Percentiles rank a stretch among this genome's conserved stretches.
phyloP scores from a whole-genome alignment of 306 rosid genomes.

The Vachellia pachyceras region DNA sequence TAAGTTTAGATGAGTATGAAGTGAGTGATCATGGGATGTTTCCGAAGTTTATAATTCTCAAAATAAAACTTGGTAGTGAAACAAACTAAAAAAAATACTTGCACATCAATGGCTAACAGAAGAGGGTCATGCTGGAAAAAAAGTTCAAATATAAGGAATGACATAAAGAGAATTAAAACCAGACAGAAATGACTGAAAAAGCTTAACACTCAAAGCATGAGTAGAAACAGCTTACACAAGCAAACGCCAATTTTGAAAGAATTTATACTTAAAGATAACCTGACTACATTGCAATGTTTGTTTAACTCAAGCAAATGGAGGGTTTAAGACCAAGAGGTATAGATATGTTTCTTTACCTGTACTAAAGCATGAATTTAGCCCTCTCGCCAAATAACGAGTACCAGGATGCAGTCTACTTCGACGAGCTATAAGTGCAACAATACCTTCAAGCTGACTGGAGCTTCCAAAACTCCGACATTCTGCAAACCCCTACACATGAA shows the following conservation, averaged over 20 bases:
- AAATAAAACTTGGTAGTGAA: not conserved
- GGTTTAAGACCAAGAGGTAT: conserved; percentile 20
- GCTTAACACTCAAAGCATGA: conserved; percentile 22
- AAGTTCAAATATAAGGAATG: not conserved
- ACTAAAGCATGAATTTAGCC: conserved; percentile 93
- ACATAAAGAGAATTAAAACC: conserved; percentile 20
- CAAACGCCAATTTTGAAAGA: not conserved
- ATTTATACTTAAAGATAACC: conserved; percentile 12
- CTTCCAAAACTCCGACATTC: conserved; percentile 94
- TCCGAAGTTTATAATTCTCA: conserved; percentile 3
- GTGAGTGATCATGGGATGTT: conserved; percentile 20
- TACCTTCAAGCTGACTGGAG: conserved; percentile 89
- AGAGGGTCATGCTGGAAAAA: conserved; percentile 2
- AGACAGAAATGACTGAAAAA: conserved; percentile 14
- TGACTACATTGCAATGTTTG: conserved; percentile 7
- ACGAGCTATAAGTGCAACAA: conserved; percentile 88
- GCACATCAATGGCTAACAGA: conserved; percentile 19
- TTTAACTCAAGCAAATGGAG: conserved; percentile 23
- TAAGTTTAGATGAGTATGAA: conserved; percentile 7
- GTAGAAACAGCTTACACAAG: conserved; percentile 18
- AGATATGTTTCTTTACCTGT: conserved; percentile 65
- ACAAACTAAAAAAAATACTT: not conserved
- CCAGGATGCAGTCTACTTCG: conserved; percentile 99
- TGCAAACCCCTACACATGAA: conserved; percentile 96
- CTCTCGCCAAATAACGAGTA: conserved; percentile 97